phyloP scores from a whole-genome alignment of 2,329 filamentous ascomycete species.

The Neonectria neomacrospora region DNA sequence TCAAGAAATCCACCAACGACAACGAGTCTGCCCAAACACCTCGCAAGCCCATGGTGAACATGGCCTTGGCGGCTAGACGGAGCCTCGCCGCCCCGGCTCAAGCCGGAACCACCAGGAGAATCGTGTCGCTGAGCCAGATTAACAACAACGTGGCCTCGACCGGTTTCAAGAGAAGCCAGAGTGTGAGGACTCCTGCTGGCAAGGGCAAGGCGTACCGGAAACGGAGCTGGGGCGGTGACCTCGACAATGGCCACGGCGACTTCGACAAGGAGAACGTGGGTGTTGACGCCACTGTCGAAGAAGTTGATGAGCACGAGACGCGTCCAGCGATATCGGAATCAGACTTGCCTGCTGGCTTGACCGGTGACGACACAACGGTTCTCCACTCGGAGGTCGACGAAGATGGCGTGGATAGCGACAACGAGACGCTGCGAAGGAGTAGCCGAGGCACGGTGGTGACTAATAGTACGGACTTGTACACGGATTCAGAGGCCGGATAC shows the following conservation, averaged over 20 bases:
- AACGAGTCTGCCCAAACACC: slow-evolving; percentile 40
- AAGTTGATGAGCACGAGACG: slow-evolving; percentile 53
- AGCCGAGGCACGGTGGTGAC: slow-evolving; percentile 61
- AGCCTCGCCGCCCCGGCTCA: slow-evolving; percentile 59
- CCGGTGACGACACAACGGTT: slow-evolving; percentile 43
- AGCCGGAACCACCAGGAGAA: slow-evolving; percentile 75
- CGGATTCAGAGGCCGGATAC: slow-evolving; percentile 51
- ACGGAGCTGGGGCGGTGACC: slow-evolving; percentile 72
- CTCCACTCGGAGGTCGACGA: slow-evolving; percentile 35
- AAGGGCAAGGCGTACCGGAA: slow-evolving; percentile 66
- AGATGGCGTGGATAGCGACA: slow-evolving; percentile 58
- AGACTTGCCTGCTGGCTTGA: slow-evolving; percentile 38
- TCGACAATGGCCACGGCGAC: slow-evolving; percentile 61
- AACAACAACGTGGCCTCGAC: slow-evolving; percentile 75
- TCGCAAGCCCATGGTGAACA: slow-evolving; percentile 57
- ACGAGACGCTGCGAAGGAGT: slow-evolving; percentile 61
- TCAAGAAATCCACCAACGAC: slow-evolving; percentile 54
- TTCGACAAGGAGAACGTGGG: slow-evolving; percentile 72
- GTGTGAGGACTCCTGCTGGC: slow-evolving; percentile 71
- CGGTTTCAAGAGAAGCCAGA: slow-evolving; percentile 80
- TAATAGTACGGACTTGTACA: slow-evolving; percentile 52
- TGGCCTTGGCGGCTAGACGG: slow-evolving; percentile 65
- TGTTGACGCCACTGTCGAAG: slow-evolving; percentile 72
- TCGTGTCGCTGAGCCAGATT: slow-evolving; percentile 91
- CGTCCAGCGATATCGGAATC: slow-evolving; percentile 33